These are phyloP conservation scores for Isabelozyma pseudorhagii DNA, from an alignment of 805 yeast species.

Conservation along the genomic window DNA sequence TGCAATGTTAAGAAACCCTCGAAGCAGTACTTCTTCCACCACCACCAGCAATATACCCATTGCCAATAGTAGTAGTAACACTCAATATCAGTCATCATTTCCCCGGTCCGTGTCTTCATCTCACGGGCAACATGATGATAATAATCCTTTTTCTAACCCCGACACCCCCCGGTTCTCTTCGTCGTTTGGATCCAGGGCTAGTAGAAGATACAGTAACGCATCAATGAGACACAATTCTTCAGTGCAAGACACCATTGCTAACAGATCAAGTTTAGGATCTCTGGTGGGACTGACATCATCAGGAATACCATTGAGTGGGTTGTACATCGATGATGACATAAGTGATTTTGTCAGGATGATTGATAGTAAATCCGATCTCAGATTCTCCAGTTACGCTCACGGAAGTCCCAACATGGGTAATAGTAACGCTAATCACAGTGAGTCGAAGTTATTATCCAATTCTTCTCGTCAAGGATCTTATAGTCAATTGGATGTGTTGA, in stretches of 20 bases:
- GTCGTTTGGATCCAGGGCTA: constrained; percentile 64
- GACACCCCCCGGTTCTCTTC: constrained; percentile 64
- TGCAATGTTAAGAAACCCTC: constrained; percentile 49
- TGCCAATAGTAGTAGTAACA: constrained; percentile 9
- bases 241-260: constrained; percentile 5
- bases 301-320: constrained; percentile 37
- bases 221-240: constrained; percentile 24
- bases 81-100: constrained; percentile 12
- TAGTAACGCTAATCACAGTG: constrained; percentile 5
- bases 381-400: constrained; percentile 20
- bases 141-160: constrained; percentile 8
- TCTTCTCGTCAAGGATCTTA: constrained; percentile 13
- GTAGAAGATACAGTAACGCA: constrained; percentile 46
- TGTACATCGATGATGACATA: constrained; percentile 55
- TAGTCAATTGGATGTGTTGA: constrained; percentile 43
- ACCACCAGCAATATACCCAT: constrained; percentile 23
- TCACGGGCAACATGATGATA: constrained; percentile 32
- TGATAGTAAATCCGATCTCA: constrained; percentile 58
- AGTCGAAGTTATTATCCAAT: constrained; percentile 3
- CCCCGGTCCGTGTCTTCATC: constrained; percentile 40
- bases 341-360: constrained; percentile 70
- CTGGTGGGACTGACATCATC: constrained; percentile 36
- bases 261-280: constrained; percentile 25
- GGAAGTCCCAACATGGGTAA: background rate
- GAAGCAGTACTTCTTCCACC: constrained; percentile 42